A percentile compares a stretch with the other conserved stretches of the same genome.
These are phyloP conservation scores for Umbelopsis sp. DNA, from an alignment of 192 early-diverging fungal genomes.

Conservation along the genomic window DNA sequence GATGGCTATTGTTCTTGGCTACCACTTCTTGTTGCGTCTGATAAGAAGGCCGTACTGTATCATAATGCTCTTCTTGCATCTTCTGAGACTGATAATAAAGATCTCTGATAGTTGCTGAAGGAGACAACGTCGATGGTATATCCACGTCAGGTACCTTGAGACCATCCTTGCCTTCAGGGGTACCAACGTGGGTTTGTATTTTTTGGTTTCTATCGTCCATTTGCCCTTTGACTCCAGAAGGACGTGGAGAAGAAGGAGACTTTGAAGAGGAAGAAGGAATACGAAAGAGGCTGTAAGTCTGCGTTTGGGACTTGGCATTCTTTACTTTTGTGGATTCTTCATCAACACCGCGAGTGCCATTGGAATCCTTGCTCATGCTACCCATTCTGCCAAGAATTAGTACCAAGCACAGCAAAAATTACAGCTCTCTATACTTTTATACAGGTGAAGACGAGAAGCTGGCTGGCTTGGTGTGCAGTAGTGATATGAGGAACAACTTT, in stretches of 20 bases:
- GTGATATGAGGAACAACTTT: neutral
- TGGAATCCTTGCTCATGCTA: neutral
- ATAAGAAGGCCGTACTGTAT: neutral
- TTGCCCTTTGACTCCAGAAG: neutral
- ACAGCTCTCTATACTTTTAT: neutral
- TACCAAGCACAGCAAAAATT: constrained; percentile 2
- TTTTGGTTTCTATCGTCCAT: neutral
- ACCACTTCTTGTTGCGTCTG: constrained; percentile 11
- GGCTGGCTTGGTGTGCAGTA: neutral
- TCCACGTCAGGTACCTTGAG: neutral
- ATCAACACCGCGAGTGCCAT: neutral
- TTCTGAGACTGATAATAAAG: constrained; percentile 34
- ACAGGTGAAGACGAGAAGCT: neutral
- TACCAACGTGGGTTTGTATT: neutral
- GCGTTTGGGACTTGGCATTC: neutral
- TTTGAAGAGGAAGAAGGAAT: neutral
- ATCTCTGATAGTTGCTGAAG: constrained; percentile 33
- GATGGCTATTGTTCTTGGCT: neutral
- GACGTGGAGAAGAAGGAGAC: constrained; percentile 6
- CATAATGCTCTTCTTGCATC: neutral
- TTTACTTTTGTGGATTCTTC: neutral
- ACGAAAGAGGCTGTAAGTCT: constrained; percentile 9
- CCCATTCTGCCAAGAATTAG: neutral
- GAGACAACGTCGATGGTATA: constrained; percentile 17
- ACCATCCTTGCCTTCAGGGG: neutral